phyloP scores from a whole-genome alignment of 208 protist genomes.

The Giardia muris region DNA sequence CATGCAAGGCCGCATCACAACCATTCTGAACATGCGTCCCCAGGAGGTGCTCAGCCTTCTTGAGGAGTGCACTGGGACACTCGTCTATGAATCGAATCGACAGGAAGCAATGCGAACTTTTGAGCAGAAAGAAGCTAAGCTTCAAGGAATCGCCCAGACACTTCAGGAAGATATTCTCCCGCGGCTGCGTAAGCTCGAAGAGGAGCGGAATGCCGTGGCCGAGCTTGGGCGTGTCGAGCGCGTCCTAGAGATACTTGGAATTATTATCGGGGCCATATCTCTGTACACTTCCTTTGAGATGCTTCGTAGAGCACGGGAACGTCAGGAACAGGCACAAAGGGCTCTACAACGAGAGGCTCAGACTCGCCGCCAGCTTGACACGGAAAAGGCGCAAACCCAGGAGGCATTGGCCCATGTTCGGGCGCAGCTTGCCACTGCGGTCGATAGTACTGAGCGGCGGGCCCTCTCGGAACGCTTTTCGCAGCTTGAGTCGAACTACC shows the following conservation, averaged over 20 bases:
- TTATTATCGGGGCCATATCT: constrained; percentile 37
- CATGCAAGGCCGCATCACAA: constrained; percentile 94
- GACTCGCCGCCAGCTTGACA: too few relatives aligned
- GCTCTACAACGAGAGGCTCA: too few relatives aligned
- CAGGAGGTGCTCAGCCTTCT: constrained; percentile 89
- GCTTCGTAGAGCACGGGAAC: too few relatives aligned
- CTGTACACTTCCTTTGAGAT: too few relatives aligned
- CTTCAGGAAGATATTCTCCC: constrained; percentile 67
- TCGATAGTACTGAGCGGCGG: too few relatives aligned
- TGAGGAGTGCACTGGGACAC: constrained; percentile 95
- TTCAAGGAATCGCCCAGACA: constrained; percentile 78
- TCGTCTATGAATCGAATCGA: constrained; percentile 94
- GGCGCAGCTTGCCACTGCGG: too few relatives aligned
- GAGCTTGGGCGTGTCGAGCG: background rate
- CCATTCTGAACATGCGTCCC: constrained; percentile 97
- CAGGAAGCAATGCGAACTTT: constrained; percentile 77
- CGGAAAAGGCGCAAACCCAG: too few relatives aligned
- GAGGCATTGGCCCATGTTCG: too few relatives aligned
- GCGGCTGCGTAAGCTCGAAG: constrained; percentile 58
- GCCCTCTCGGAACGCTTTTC: too few relatives aligned
- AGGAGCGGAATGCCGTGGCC: constrained; percentile 50
- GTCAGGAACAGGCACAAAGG: too few relatives aligned
- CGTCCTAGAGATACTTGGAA: constrained; percentile 46
- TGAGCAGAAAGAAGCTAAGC: constrained; percentile 89
- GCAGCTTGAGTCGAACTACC: too few relatives aligned